phyloP scores from a whole-genome alignment of 1,139 yeast genomes.

The Pichia sp. region DNA sequence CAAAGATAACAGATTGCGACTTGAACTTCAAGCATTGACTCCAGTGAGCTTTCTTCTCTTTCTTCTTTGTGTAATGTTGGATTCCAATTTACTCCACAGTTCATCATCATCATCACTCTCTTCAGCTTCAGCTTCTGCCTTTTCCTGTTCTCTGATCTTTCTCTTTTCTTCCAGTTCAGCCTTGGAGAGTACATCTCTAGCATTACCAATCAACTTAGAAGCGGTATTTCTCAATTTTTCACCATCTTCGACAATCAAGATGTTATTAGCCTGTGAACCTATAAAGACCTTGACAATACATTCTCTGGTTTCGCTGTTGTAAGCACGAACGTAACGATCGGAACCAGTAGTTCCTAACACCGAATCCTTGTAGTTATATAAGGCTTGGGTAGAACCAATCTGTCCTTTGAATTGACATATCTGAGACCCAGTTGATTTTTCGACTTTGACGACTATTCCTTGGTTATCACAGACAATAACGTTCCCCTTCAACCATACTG shows the following conservation, averaged over 20 bases:
- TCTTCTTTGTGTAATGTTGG: slow-evolving; percentile 18
- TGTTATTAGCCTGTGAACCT: slow-evolving; percentile 64
- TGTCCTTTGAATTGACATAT: slow-evolving; percentile 40
- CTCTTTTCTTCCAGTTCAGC: background rate
- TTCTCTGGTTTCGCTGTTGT: slow-evolving; percentile 50
- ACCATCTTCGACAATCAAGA: slow-evolving; percentile 47
- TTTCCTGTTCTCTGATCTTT: slow-evolving; percentile 27
- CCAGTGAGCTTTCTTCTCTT: slow-evolving; percentile 22
- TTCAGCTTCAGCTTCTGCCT: slow-evolving; percentile 18
- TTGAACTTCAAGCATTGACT: too few relatives aligned
- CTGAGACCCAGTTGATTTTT: slow-evolving; percentile 35
- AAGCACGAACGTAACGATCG: slow-evolving; percentile 79
- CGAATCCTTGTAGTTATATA: slow-evolving; percentile 15
- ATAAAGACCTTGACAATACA: slow-evolving; percentile 64
- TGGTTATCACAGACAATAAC: slow-evolving; percentile 53
- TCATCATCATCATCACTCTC: slow-evolving; percentile 28
- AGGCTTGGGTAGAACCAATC: slow-evolving; percentile 34
- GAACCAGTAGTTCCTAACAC: slow-evolving; percentile 65
- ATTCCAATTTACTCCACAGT: slow-evolving; percentile 24
- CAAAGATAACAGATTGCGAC: background rate
- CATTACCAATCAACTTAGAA: slow-evolving; percentile 10
- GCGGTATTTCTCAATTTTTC: slow-evolving; percentile 29
- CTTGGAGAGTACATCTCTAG: background rate
- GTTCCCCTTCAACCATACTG: slow-evolving; percentile 23
- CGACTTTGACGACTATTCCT: slow-evolving; percentile 46